Evolutionary conservation across 2,329 filamentous ascomycete species (phyloP).

Genomic region (Parastagonospora nodorum): DNA sequence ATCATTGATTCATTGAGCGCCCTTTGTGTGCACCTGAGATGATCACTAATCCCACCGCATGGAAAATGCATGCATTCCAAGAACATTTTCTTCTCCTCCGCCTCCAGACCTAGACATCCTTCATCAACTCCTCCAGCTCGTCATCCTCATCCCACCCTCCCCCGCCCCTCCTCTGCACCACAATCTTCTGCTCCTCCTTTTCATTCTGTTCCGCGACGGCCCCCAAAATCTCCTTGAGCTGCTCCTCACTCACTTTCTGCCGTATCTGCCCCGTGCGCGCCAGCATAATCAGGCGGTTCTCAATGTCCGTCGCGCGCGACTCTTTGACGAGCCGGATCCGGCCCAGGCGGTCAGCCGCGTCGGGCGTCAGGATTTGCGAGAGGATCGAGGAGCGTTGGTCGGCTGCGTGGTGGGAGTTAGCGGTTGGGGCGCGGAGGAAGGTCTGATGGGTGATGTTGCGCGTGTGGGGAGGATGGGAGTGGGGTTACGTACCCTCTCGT

Average conservation of each 20-base stretch:
- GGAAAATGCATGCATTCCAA: no score
- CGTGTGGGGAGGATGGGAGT: slow-evolving; percentile 42
- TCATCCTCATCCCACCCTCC: slow-evolving; percentile 81
- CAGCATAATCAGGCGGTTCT: slow-evolving; percentile 91
- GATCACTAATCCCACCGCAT: no score
- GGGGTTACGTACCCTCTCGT: slow-evolving; percentile 22
- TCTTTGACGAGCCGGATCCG: slow-evolving; percentile 97
- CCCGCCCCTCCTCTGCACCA: slow-evolving; percentile 80
- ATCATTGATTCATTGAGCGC: no score
- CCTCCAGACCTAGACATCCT: slow-evolving; percentile 33
- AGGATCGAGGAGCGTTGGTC: slow-evolving; percentile 80
- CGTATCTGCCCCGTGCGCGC: slow-evolving; percentile 86
- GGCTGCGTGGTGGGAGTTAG: slow-evolving; percentile 51
- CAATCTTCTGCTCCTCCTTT: slow-evolving; percentile 71
- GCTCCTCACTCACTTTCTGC: slow-evolving; percentile 85
- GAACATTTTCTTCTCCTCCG: background rate
- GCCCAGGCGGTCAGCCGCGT: slow-evolving; percentile 88
- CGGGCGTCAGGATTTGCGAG: slow-evolving; percentile 90
- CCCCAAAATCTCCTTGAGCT: slow-evolving; percentile 88
- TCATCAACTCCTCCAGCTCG: slow-evolving; percentile 63
- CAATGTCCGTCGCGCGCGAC: slow-evolving; percentile 84
- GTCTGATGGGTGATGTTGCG: slow-evolving; percentile 23
- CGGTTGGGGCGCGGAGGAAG: slow-evolving; percentile 39
- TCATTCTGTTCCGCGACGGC: slow-evolving; percentile 78
- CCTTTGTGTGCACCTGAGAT: no score